phyloP scores from a whole-genome alignment of 192 early-diverging fungal species.

The Linnemannia zychae region DNA sequence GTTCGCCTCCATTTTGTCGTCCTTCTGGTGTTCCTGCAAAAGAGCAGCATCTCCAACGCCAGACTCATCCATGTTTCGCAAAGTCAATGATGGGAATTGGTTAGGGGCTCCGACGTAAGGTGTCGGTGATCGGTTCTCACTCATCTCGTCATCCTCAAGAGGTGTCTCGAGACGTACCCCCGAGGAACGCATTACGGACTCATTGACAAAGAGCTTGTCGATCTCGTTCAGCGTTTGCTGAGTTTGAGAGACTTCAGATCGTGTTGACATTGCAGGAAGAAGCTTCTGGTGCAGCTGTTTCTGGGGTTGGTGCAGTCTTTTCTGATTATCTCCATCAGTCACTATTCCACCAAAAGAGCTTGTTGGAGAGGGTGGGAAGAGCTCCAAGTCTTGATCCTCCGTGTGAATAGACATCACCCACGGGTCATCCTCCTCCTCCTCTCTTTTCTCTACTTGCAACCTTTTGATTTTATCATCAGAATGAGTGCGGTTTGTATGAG shows the following conservation, averaged over 20 bases:
- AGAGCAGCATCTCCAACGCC: background rate
- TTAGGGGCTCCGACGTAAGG: background rate
- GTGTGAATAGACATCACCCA: background rate
- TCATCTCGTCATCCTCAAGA: background rate
- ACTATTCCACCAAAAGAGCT: background rate
- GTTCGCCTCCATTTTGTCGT: background rate
- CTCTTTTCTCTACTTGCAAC: background rate
- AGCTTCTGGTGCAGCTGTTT: background rate
- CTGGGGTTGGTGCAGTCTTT: background rate
- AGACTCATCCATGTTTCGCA: background rate
- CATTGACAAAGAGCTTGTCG: slow-evolving; percentile 16
- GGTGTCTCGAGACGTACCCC: background rate
- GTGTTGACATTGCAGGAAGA: background rate
- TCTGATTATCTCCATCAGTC: no score
- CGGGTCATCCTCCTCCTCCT: background rate
- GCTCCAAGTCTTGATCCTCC: background rate
- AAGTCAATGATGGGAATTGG: background rate
- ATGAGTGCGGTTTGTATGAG: background rate
- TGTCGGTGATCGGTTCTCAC: background rate
- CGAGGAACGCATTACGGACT: background rate
- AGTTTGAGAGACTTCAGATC: background rate
- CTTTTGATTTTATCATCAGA: background rate
- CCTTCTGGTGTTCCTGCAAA: background rate
- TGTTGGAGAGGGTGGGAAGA: background rate
- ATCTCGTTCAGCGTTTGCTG: slow-evolving; percentile 29